phyloP scores from a whole-genome alignment of 2,329 filamentous ascomycete genomes.

The Chaetomiaceae sp. region DNA sequence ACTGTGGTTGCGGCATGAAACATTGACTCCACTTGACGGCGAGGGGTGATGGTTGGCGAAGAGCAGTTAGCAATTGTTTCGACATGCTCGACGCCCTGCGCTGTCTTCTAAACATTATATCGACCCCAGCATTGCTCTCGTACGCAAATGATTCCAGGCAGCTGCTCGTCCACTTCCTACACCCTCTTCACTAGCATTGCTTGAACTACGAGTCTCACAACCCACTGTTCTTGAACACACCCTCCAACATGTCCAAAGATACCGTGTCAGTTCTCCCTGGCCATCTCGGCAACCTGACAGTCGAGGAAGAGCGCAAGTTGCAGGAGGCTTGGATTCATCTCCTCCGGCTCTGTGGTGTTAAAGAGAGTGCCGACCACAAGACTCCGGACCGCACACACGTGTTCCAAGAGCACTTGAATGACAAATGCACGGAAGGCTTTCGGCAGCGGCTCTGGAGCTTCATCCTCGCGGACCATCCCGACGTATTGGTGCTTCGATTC shows the following conservation, averaged over 20 bases:
- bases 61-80: background rate
- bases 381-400: background rate
- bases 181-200: too few species aligned
- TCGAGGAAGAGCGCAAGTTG: constrained; percentile 1
- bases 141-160: too few species aligned
- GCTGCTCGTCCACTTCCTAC: too few species aligned
- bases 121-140: background rate
- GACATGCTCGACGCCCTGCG: background rate
- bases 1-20: background rate
- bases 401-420: constrained; percentile 2
- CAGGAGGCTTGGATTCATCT: constrained; percentile 14
- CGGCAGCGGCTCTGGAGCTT: constrained; percentile 9
- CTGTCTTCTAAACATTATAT: background rate
- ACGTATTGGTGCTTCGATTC: constrained; percentile 13
- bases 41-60: background rate
- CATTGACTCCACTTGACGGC: background rate
- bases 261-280: background rate
- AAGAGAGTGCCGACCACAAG: background rate
- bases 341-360: constrained; percentile 12
- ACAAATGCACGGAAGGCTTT: background rate
- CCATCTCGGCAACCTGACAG: constrained; percentile 9
- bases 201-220: too few species aligned
- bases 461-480: constrained; percentile 11
- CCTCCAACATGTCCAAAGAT: background rate
- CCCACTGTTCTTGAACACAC: too few species aligned